Evolutionary conservation across 2,329 filamentous ascomycete genomes (phyloP), one percentile per base, ranked within the genome.

Genomic region (Alternaria consortialis): DNA sequence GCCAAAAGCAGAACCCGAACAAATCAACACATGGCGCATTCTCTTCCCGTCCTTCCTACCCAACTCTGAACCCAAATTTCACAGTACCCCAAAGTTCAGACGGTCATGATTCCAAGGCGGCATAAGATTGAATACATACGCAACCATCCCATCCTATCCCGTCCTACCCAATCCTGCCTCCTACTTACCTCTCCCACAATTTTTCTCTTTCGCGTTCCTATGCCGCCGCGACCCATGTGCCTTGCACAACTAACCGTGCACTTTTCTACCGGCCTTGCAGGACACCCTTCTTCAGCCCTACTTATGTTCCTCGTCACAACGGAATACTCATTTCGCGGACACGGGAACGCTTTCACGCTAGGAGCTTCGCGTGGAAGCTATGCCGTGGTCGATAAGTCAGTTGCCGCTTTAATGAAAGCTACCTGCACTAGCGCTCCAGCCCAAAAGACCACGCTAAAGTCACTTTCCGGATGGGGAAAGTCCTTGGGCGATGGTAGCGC

Each of bases 221-320:
- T 60, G 43, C 53, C 54, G 51, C 62, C 62, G 60, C 36, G 44
- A 66, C 54, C 65, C 69, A 58, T 62, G 62, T 58, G 20, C 60
- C 63, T 42, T 66, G 67, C 62, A 67, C 64, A 55, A 63, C 64
- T 67, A 50, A 58, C 20, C 56, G 62, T 65, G 69, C 68, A 72
- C 58, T 68, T 58, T 65, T 70, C 67, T 59, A 36, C 64, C 63
- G 64, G 64, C 54, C 63, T 46, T 53, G 61, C 53, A 65, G 46
- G 40, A 65, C 32, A 65, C 32, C 50, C 59, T 62, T 58, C 56
- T 55, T 67, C 65, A 67, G 65, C 65, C 63, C 62, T 67, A 60
- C 42, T 40, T 46, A 56, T 29, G 40, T 32, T 20, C 20, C 20
- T 20, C 20, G 20, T 20, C 51, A 56, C 52, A 47, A 51, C 48